Evolutionary conservation across 75 land plant species (phyloP), one percentile per base, ranked within the genome.

Genomic region (Isoetes taiwanensis): DNA sequence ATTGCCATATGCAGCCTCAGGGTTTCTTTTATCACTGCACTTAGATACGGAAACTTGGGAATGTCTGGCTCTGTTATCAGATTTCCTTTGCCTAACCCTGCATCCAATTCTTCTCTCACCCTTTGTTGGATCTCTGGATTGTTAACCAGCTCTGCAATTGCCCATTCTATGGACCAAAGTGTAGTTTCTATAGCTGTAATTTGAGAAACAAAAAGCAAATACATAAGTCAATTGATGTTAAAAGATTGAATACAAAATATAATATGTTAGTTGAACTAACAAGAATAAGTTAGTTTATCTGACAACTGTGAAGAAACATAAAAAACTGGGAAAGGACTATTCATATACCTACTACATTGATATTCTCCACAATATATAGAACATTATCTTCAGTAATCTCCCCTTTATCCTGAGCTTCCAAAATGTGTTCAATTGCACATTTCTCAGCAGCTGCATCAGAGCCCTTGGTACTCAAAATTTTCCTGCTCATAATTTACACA

Each of bases 161-260:
- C 86, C 90, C 90, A 85, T 40, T 85, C 90, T 50, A 85, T 72
- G 11, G 90, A 78, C 81, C 90, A 85, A 30, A 85, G 56, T 2
- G 90, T 85, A 2, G 90, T 85, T 60, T 85, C 90, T 11, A 85
- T 85, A 0, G 90, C 90, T 65, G 78, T 59, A 52, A 37, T 9
- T 9, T 14, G 39, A 37, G 39, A 37, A 10, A 14, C 9, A 10
- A 10, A 37, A 37, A 37, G 39, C 9, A 10, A 37, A 10, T 31
- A 28, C 26, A 52, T 1, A 24, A 52, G 10, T 27, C 1, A 5
- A 53, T 21, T 1, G 26, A 28, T 1, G 30, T 19, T 32, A 21
- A 53, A 14, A 25, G 1, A 27, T 53, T n/a, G 17, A 48, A 9
- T 0, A 11, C 19, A 12, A 2, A 1, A 24, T 11, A 0, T 48